Base-by-base conservation (phyloP, 495 filamentous ascomycete species). In the Cercophora sp. region DNA sequence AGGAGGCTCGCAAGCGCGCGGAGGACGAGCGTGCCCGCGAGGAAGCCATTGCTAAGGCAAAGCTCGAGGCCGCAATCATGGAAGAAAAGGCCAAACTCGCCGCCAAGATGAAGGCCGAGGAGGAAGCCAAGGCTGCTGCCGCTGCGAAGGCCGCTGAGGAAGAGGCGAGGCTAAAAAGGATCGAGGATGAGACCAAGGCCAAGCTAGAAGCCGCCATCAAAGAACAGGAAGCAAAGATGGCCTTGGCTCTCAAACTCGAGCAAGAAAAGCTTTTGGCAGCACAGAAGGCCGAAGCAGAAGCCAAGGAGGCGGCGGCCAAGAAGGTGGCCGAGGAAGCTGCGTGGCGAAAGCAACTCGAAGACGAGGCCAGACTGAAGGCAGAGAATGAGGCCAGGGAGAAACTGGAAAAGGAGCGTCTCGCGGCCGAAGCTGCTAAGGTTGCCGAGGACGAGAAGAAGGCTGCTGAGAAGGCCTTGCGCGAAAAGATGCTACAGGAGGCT, bases 1-100 rank as follows among this genome's bases (percentile, higher is more conserved):
- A 54, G 34, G 53, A 49, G 19, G 45, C 37, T 9, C 26, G 46
- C 15, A 50, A 29, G 29, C 45, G 37, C 8, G 25, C 22, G n/a
- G 48, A 40, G 10, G 48, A 51, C 23, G 35, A 51, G 5, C 24
- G 48, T 9, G 34, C 23, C 36, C 48, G 48, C 44, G 54, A 44
- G 16, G 58, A 51, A 22, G 61, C 61, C 20, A 64, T 64, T 23
- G 73, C 70, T 23, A 69, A 75, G 52, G 70, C 65, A 46, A 77
- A 72, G 54, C 69, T 74, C 15, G 80, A 83, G 49, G 76, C 74
- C 37, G 79, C 77, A 8, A 71, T 71, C 18, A 78, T 75, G 51
- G 71, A 77, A 57, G 78, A 77, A 34, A 71, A 72, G 39, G 70
- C 69, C 26, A 62, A 65, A 53, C 18, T 58, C 10, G 53, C 55